These are phyloP conservation scores for Caloboletus inedulis DNA, from an alignment of 1,284 basidiomycete species.

Conservation along the genomic window DNA sequence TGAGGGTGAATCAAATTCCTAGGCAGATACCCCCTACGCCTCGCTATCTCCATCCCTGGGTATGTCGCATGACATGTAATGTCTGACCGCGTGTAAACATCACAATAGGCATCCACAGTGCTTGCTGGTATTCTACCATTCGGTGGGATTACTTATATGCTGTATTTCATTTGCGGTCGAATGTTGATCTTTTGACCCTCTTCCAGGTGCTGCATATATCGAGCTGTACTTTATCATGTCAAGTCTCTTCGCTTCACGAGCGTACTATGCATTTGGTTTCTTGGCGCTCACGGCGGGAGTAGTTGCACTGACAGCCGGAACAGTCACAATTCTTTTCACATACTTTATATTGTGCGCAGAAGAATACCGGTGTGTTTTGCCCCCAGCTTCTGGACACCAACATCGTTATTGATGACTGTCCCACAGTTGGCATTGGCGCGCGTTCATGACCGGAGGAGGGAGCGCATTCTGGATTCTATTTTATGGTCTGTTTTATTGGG, in stretches of 20 bases:
- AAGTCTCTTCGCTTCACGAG: conserved; percentile 89
- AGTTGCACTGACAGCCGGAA: conserved; percentile 85
- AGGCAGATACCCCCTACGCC: conserved; percentile 84
- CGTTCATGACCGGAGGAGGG: conserved; percentile 93
- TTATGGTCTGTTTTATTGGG: conserved; percentile 73
- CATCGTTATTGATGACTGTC: conserved; percentile 4
- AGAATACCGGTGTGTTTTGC: conserved; percentile 73
- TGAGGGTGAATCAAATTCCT: conserved; percentile 90
- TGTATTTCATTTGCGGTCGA: conserved; percentile 4
- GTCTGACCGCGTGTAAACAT: conserved; percentile 13
- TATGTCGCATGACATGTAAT: conserved; percentile 33
- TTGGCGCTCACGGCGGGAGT: conserved; percentile 85
- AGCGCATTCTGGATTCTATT: conserved; percentile 90
- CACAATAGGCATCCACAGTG: conserved; percentile 63
- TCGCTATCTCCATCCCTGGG: conserved; percentile 80
- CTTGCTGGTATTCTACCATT: conserved; percentile 93
- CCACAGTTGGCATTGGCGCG: conserved; percentile 91
- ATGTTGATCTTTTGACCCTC: neutral
- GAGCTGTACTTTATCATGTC: conserved; percentile 95
- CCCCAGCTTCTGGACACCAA: neutral
- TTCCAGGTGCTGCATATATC: conserved; percentile 85
- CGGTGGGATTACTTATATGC: conserved; percentile 43
- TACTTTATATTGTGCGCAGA: conserved; percentile 95
- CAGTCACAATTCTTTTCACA: conserved; percentile 85
- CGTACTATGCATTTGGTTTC: conserved; percentile 96